A percentile compares a stretch with the other conserved stretches of the same genome.
Conservation (phyloP, 139 green algal species). For the Astrephomene gubernaculifera region DNA sequence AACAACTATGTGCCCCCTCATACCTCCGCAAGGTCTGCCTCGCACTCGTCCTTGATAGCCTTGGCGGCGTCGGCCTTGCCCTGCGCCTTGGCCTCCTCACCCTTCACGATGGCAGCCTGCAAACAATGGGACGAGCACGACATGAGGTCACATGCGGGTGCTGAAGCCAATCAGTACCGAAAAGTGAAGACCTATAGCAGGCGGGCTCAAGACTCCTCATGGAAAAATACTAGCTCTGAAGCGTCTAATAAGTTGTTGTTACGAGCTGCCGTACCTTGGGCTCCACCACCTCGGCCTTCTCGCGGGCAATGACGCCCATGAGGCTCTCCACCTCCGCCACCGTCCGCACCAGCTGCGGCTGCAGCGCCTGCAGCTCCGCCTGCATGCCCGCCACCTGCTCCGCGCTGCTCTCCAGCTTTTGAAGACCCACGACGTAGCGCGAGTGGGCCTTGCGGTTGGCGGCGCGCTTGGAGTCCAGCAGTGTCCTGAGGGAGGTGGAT, state of each 20-base stretch:
- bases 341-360: conserved; percentile 82
- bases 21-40: conserved; percentile 78
- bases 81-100: conserved; percentile 75
- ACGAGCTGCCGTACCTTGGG: conserved; percentile 66
- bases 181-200: too few relatives aligned
- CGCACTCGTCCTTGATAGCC: conserved; percentile 87
- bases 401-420: conserved; percentile 77
- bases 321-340: conserved; percentile 78
- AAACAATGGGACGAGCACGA: not conserved
- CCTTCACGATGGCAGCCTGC: conserved; percentile 45
- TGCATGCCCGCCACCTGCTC: conserved; percentile 76
- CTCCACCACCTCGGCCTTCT: conserved; percentile 79
- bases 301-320: conserved; percentile 74
- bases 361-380: conserved; percentile 77
- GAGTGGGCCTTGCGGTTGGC: conserved; percentile 58
- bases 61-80: conserved; percentile 73
- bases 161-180: not conserved
- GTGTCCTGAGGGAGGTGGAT: conserved; percentile 56
- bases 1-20: too few relatives aligned
- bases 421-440: conserved; percentile 73
- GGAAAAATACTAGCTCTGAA: too few relatives aligned
- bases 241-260: too few relatives aligned
- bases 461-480: conserved; percentile 63
- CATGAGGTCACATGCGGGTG: not conserved
- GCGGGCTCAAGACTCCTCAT: too few relatives aligned